phyloP scores from a whole-genome alignment of 331 rosid species.

The Acacia concinna region DNA sequence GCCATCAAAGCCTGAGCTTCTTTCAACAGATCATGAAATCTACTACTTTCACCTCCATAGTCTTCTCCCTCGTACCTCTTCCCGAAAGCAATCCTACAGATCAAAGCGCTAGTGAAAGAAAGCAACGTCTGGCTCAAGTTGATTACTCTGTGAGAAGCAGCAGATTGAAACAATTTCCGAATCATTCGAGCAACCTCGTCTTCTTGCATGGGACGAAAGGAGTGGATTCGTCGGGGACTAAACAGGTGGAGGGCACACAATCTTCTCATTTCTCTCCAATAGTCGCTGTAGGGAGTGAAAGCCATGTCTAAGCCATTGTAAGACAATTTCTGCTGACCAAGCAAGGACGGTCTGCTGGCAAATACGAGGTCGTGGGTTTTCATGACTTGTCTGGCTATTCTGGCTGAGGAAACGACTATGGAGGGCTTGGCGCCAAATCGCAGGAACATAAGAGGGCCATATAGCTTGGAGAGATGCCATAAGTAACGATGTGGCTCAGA shows the following conservation, averaged over 20 bases:
- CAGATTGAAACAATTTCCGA: constrained; percentile 12
- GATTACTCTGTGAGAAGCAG: background rate
- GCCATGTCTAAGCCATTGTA: constrained; percentile 43
- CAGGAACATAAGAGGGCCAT: background rate
- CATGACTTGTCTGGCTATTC: constrained; percentile 27
- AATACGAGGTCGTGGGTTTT: constrained; percentile 47
- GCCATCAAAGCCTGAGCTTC: constrained; percentile 38
- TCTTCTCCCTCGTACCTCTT: constrained; percentile 30
- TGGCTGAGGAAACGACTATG: background rate
- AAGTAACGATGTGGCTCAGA: background rate
- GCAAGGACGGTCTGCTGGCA: constrained; percentile 36
- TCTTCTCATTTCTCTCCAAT: constrained; percentile 38
- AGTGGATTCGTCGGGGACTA: constrained; percentile 22
- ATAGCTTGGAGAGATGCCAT: background rate
- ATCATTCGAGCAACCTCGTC: constrained; percentile 35
- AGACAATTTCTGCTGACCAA: constrained; percentile 31
- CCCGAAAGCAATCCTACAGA: constrained; percentile 43
- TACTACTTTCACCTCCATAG: constrained; percentile 19
- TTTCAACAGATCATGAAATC: constrained; percentile 35
- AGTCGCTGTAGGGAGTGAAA: constrained; percentile 33
- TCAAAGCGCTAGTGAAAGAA: constrained; percentile 15
- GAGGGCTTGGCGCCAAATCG: background rate
- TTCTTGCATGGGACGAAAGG: constrained; percentile 35
- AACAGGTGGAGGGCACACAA: constrained; percentile 33
- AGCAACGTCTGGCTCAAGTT: constrained; percentile 32